Base-by-base conservation (phyloP, 768 basidiomycete species). In the Naganishia friedmannii region DNA sequence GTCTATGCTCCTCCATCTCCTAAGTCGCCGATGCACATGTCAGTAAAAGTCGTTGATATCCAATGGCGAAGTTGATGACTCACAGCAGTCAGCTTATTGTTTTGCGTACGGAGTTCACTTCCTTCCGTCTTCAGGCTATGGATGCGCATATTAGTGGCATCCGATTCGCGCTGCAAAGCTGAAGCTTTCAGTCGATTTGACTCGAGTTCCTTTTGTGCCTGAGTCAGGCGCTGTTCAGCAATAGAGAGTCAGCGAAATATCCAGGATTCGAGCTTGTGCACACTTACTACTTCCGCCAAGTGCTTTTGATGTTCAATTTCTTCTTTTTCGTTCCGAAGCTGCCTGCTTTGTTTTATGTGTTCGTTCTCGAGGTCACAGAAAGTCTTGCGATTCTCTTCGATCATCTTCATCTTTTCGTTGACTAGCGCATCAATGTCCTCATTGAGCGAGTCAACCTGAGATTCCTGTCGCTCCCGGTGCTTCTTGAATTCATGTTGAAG, bases 81-180 rank as follows among this genome's bases (percentile, higher is more conserved):
- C 10, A 63, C 60, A 19, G 37, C 5, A 28, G 39, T n/a, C 15
- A 63, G 60, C 37, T 45, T 26, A 21, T 26, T 28, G 42, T 63
- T 63, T 28, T 63, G n/a, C 9, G 39, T 63, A 23, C 60, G 37
- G 15, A 63, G 39, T 29, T 45, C 60, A 29, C 42, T 46, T 12
- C 60, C 60, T 46, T 63, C 60, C 23, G 23, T 45, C 17, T 63
- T 63, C 39, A 63, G 32, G 39, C 60, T 23, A 23, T 63, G 60
- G 26, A 63, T 63, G 3, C 60, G 60, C 60, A 63, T 63, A 37
- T 46, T 63, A 17, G 60, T 26, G 26, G 60, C 28, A 45, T 63
- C 60, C 26, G 46, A 28, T 26, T 63, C 60, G 23, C 60, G 60
- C 26, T 63, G 60, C 15, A 63, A 10, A 13, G 60, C 60, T 29